These are phyloP conservation scores for Alternaria brassicicola DNA, from an alignment of 2,329 filamentous ascomycete genomes.

Conservation along the genomic window DNA sequence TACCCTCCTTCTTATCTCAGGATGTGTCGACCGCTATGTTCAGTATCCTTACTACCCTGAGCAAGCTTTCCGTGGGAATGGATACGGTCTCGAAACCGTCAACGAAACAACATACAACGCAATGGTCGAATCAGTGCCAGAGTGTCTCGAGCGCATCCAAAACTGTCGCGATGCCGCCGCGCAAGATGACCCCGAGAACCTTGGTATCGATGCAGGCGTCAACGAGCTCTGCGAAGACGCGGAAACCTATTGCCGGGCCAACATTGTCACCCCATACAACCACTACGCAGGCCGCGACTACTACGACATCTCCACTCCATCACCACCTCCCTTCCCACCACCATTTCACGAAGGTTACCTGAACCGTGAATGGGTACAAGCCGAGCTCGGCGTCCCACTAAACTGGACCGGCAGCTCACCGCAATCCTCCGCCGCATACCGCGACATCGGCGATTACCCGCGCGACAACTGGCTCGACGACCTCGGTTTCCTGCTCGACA, in stretches of 20 bases:
- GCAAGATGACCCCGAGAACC: slow-evolving; percentile 47
- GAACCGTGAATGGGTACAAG: slow-evolving; percentile 22
- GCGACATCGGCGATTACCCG: slow-evolving; percentile 51
- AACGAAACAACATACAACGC: slow-evolving; percentile 24
- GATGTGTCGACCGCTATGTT: slow-evolving; percentile 16
- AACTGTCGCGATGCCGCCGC: slow-evolving; percentile 21
- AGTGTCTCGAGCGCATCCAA: slow-evolving; percentile 24
- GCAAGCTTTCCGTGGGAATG: slow-evolving; percentile 18
- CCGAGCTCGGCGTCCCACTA: slow-evolving; percentile 15
- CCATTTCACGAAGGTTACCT: slow-evolving; percentile 18
- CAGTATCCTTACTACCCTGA: slow-evolving; percentile 19
- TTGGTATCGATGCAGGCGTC: slow-evolving; percentile 21
- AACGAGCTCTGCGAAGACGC: slow-evolving; percentile 59
- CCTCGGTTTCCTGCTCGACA: slow-evolving; percentile 59
- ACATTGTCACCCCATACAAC: slow-evolving; percentile 25
- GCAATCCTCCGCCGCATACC: slow-evolving; percentile 27
- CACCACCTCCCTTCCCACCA: slow-evolving; percentile 33
- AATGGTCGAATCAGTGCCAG: slow-evolving; percentile 20
- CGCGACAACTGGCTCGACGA: slow-evolving; percentile 52
- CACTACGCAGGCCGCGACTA: slow-evolving; percentile 24
- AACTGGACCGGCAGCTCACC: slow-evolving; percentile 25
- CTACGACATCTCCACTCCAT: slow-evolving; percentile 26
- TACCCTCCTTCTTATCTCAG: slow-evolving; percentile 17
- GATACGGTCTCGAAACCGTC: slow-evolving; percentile 17
- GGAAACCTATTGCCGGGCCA: slow-evolving; percentile 51